A percentile compares a stretch with the other conserved stretches of the same genome.
Evolutionary conservation across 805 yeast genomes (phyloP).

Genomic region (Cyberlindnera suaveolens): DNA sequence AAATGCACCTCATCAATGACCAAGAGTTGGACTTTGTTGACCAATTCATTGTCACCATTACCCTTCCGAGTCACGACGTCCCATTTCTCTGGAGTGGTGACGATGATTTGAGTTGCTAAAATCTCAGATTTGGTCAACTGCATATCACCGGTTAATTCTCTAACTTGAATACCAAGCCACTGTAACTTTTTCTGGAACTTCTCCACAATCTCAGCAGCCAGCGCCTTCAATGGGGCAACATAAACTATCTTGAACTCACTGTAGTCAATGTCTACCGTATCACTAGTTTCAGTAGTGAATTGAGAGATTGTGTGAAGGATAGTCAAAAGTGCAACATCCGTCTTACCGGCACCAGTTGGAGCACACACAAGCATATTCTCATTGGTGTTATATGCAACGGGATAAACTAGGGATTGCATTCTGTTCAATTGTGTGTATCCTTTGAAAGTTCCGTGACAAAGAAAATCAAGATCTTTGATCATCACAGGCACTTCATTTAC

Average conservation of each 20-base stretch:
- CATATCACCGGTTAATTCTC: slow-evolving; percentile 95
- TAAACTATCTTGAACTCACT: slow-evolving; percentile 87
- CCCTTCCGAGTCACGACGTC: slow-evolving; percentile 95
- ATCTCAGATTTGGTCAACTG: slow-evolving; percentile 80
- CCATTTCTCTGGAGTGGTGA: slow-evolving; percentile 96
- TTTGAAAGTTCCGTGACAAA: slow-evolving; percentile 80
- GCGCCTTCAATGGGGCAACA: slow-evolving; percentile 89
- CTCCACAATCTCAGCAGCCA: slow-evolving; percentile 95
- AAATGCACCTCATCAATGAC: slow-evolving; percentile 96
- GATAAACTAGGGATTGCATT: slow-evolving; percentile 86
- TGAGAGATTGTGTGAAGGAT: slow-evolving; percentile 76
- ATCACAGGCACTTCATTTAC: slow-evolving; percentile 43
- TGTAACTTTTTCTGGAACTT: slow-evolving; percentile 71
- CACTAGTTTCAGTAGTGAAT: slow-evolving; percentile 49
- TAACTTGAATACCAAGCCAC: slow-evolving; percentile 81
- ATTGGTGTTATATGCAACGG: slow-evolving; percentile 87
- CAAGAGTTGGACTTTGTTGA: slow-evolving; percentile 74
- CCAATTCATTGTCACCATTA: slow-evolving; percentile 80
- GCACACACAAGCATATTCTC: slow-evolving; percentile 97
- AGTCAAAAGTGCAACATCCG: slow-evolving; percentile 83
- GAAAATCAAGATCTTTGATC: slow-evolving; percentile 59
- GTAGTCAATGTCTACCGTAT: slow-evolving; percentile 58
- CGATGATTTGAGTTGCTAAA: slow-evolving; percentile 75
- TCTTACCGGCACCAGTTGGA: slow-evolving; percentile 97
- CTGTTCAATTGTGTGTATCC: slow-evolving; percentile 73